These are phyloP conservation scores for Wallemia ichthyophaga DNA, from an alignment of 1,284 basidiomycete genomes.

Conservation along the genomic window DNA sequence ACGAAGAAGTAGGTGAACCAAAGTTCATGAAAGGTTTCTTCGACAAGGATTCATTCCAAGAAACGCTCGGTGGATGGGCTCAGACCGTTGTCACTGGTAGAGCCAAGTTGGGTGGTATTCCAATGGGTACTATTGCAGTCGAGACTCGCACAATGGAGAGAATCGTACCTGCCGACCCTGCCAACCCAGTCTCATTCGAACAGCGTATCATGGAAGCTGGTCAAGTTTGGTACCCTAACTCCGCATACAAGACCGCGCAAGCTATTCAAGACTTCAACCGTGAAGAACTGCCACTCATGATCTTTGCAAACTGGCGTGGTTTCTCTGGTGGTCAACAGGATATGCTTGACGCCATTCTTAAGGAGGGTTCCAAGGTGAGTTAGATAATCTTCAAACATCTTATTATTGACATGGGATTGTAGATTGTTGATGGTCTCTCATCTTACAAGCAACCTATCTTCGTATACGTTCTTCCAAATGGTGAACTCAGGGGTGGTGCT, in stretches of 20 bases:
- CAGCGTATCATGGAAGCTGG: constrained; percentile 96
- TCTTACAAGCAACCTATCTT: constrained; percentile 96
- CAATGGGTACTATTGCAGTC: constrained; percentile 90
- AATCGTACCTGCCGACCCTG: constrained; percentile 91
- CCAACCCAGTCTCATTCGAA: constrained; percentile 88
- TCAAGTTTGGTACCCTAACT: constrained; percentile 98
- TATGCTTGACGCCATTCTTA: constrained; percentile 27
- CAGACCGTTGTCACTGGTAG: constrained; percentile 95
- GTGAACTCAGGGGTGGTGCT: constrained; percentile 92
- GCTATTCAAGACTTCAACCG: constrained; percentile 97
- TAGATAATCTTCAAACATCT: background rate
- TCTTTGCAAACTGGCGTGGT: constrained; percentile 99
- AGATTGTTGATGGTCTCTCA: constrained; percentile 86
- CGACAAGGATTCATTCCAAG: constrained; percentile 85
- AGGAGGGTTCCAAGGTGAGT: background rate
- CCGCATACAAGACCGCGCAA: constrained; percentile 98
- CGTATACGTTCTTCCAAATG: constrained; percentile 94
- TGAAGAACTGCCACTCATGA: constrained; percentile 83
- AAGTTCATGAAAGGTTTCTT: constrained; percentile 74
- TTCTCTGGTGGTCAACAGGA: constrained; percentile 99
- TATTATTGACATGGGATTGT: background rate
- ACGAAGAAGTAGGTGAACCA: constrained; percentile 42
- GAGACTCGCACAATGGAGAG: constrained; percentile 89
- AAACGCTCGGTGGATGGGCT: constrained; percentile 84
- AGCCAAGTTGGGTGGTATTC: constrained; percentile 83